phyloP scores from a whole-genome alignment of 805 yeast genomes.

The Starmerella bombicola region DNA sequence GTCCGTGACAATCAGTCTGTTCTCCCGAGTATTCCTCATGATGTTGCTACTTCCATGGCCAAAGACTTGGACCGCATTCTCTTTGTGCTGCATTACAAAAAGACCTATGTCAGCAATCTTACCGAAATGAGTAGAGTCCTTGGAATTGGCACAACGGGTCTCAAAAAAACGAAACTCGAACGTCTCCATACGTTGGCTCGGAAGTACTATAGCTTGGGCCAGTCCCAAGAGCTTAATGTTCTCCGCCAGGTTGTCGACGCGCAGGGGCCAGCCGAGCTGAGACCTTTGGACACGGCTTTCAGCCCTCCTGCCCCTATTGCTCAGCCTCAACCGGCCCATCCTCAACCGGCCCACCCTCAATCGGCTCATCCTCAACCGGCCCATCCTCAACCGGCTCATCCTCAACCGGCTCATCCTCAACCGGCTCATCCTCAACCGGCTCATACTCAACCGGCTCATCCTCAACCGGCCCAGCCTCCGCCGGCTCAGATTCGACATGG shows the following conservation, averaged over 20 bases:
- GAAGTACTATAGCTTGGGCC: neutral
- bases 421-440: neutral
- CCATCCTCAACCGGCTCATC: neutral
- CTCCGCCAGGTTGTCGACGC: constrained; percentile 4
- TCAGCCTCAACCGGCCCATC: neutral
- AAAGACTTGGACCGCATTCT: neutral
- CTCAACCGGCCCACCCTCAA: neutral
- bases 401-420: neutral
- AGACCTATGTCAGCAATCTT: constrained; percentile 23
- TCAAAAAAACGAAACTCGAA: constrained; percentile 48
- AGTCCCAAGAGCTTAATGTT: neutral
- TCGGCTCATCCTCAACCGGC: neutral
- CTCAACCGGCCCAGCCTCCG: neutral
- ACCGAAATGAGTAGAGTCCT: constrained; percentile 27
- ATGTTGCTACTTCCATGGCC: neutral
- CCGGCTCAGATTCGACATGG: neutral
- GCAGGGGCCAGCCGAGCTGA: neutral
- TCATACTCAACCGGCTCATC: neutral
- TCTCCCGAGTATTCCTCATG: too few relatives aligned
- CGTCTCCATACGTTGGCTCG: constrained; percentile 33
- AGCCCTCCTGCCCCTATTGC: too few relatives aligned
- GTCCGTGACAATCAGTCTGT: too few relatives aligned
- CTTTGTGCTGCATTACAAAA: neutral
- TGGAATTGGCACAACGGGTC: constrained; percentile 41
- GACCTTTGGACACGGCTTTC: neutral